phyloP scores from a whole-genome alignment of 139 green algal species.

The Marvania coccoides region DNA sequence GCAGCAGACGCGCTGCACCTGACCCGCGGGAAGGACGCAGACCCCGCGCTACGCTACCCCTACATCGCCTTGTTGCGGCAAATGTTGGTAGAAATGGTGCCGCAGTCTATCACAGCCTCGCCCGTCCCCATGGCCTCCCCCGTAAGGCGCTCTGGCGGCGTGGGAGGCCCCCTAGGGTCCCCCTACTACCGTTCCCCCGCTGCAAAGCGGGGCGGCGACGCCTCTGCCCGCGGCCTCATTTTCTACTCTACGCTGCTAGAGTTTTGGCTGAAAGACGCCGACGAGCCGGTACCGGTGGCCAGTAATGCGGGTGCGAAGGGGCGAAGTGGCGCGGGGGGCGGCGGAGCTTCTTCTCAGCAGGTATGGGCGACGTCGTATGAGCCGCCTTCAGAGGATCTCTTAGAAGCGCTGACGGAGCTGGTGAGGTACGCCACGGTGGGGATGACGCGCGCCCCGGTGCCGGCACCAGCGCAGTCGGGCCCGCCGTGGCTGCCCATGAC shows the following conservation, averaged over 20 bases:
- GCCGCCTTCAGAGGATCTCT: constrained; percentile 53
- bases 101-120: constrained; percentile 11
- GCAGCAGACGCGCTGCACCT: constrained; percentile 26
- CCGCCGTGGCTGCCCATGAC: constrained; percentile 45
- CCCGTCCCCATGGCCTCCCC: background rate
- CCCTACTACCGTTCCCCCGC: constrained; percentile 7
- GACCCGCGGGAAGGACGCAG: constrained; percentile 2
- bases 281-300: constrained; percentile 45
- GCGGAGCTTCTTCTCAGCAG: background rate
- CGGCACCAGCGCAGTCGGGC: constrained; percentile 40
- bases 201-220: constrained; percentile 1
- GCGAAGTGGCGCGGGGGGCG: background rate
- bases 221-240: constrained; percentile 1
- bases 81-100: constrained; percentile 61
- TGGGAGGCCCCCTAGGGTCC: background rate
- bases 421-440: constrained; percentile 35
- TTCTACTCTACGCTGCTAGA: constrained; percentile 48
- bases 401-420: constrained; percentile 50
- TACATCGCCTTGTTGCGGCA: constrained; percentile 56
- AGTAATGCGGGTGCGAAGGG: background rate
- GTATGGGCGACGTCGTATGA: constrained; percentile 38
- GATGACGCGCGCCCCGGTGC: background rate
- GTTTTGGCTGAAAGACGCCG: constrained; percentile 70
- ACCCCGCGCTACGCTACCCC: constrained; percentile 28
- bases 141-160: too few relatives aligned